Conservation (phyloP, 768 basidiomycete genomes). For the Leccinum barrowsii region DNA sequence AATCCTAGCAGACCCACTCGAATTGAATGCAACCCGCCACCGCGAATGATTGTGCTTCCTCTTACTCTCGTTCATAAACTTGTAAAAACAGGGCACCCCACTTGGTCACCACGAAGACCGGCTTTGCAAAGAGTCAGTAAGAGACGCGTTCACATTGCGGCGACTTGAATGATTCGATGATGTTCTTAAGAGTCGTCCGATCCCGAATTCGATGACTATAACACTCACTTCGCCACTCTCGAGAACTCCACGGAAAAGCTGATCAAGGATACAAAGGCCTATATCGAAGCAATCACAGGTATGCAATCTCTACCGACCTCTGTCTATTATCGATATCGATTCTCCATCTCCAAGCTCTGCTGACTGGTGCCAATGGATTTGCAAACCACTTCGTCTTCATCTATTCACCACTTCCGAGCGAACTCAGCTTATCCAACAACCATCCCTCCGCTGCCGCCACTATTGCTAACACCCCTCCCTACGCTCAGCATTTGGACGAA, state of each 20-base stretch:
- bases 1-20: background rate
- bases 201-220: conserved; percentile 87
- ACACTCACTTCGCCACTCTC: conserved; percentile 69
- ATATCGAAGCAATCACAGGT: conserved; percentile 80
- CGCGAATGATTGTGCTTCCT: conserved; percentile 3
- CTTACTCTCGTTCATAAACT: conserved; percentile 9
- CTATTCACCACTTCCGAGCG: conserved; percentile 65
- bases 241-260: conserved; percentile 86
- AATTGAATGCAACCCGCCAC: conserved; percentile 1
- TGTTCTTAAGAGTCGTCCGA: conserved; percentile 63
- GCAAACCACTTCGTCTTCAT: conserved; percentile 59
- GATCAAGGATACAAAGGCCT: conserved; percentile 86
- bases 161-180: conserved; percentile 1
- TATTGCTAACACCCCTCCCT: conserved; percentile 70
- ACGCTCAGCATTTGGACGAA: conserved; percentile 77
- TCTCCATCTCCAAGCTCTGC: conserved; percentile 44
- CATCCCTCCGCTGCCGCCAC: conserved; percentile 77
- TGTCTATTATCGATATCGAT: conserved; percentile 2
- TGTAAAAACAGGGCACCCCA: conserved; percentile 72
- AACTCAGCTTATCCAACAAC: conserved; percentile 76
- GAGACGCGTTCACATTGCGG: background rate
- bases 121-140: conserved; percentile 86
- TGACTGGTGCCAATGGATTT: conserved; percentile 62
- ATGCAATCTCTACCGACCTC: conserved; percentile 7
- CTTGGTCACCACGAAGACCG: conserved; percentile 80